Conservation (phyloP, 441 rosid genomes). For the Hura crepitans region DNA sequence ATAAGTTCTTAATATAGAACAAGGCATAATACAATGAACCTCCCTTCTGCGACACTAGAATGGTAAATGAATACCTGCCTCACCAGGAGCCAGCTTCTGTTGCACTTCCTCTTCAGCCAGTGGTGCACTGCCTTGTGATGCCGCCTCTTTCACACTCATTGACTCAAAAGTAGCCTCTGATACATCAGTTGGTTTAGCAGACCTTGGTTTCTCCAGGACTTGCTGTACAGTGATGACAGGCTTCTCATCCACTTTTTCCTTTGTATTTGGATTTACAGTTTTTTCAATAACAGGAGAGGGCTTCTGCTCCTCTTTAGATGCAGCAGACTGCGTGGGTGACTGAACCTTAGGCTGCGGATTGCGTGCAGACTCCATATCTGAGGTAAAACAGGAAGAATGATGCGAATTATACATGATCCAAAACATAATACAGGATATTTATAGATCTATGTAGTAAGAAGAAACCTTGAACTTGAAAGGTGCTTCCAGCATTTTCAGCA, state of each 20-base stretch:
- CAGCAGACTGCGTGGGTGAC: slow-evolving; percentile 81
- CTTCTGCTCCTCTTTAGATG: slow-evolving; percentile 71
- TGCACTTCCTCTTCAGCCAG: slow-evolving; percentile 80
- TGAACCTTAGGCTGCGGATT: slow-evolving; percentile 69
- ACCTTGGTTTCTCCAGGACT: slow-evolving; percentile 43
- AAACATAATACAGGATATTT: not conserved
- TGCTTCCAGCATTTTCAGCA: slow-evolving; percentile 82
- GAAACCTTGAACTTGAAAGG: slow-evolving; percentile 85
- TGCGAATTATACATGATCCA: slow-evolving; percentile 5
- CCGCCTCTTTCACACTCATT: slow-evolving; percentile 61
- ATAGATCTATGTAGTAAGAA: not conserved
- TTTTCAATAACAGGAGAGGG: slow-evolving; percentile 35
- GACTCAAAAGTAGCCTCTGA: slow-evolving; percentile 82
- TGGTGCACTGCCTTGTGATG: slow-evolving; percentile 74
- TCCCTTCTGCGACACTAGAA: not conserved
- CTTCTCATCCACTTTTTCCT: slow-evolving; percentile 41
- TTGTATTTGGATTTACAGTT: slow-evolving; percentile 31
- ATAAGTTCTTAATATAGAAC: not conserved
- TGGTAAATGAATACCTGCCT: slow-evolving; percentile 55
- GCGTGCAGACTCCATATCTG: slow-evolving; percentile 94
- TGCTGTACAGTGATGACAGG: slow-evolving; percentile 41
- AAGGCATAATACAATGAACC: not conserved
- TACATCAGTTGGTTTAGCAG: slow-evolving; percentile 45
- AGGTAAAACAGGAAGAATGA: slow-evolving; percentile 19
- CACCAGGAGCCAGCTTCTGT: slow-evolving; percentile 72